These are phyloP conservation scores for Colletotrichum caudatum DNA, from an alignment of 2,329 filamentous ascomycete genomes.

Conservation along the genomic window DNA sequence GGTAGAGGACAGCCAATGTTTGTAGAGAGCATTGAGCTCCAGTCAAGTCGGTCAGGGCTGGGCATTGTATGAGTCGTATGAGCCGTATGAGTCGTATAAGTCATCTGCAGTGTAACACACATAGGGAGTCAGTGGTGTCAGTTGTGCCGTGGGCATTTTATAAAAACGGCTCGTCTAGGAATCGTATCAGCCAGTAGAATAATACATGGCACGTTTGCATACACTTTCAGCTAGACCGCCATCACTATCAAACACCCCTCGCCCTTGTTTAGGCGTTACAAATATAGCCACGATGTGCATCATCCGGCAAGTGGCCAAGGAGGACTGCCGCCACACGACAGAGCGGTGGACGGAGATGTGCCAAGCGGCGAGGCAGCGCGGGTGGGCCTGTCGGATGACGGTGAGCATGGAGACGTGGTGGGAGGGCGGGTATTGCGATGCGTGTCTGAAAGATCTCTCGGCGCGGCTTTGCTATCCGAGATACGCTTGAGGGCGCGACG, in stretches of 20 bases:
- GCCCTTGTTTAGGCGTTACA: not conserved
- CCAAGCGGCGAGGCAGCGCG: slow-evolving; percentile 2
- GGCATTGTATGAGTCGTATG: not conserved
- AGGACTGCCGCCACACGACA: slow-evolving; percentile 24
- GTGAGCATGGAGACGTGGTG: slow-evolving; percentile 19
- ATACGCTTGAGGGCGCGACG: not conserved
- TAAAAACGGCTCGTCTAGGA: not conserved
- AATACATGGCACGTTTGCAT: not conserved
- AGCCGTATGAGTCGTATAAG: not conserved
- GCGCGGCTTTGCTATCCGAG: not conserved
- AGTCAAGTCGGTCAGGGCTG: no score
- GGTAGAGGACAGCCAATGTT: not conserved
- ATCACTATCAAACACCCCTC: not conserved
- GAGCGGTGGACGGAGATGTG: slow-evolving; percentile 15
- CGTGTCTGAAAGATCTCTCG: slow-evolving; percentile 6
- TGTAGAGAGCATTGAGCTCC: not conserved
- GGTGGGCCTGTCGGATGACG: slow-evolving; percentile 6
- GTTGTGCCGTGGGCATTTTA: not conserved
- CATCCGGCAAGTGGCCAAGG: slow-evolving; percentile 20
- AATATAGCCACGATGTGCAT: slow-evolving; percentile 23
- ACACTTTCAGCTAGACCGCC: no score
- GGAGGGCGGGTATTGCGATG: slow-evolving; percentile 29
- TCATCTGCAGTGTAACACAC: not conserved
- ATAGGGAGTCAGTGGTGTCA: not conserved
- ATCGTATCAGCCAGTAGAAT: not conserved